Evolutionary conservation across 768 basidiomycete genomes (phyloP).

Genomic region (Leccinum obscurum): DNA sequence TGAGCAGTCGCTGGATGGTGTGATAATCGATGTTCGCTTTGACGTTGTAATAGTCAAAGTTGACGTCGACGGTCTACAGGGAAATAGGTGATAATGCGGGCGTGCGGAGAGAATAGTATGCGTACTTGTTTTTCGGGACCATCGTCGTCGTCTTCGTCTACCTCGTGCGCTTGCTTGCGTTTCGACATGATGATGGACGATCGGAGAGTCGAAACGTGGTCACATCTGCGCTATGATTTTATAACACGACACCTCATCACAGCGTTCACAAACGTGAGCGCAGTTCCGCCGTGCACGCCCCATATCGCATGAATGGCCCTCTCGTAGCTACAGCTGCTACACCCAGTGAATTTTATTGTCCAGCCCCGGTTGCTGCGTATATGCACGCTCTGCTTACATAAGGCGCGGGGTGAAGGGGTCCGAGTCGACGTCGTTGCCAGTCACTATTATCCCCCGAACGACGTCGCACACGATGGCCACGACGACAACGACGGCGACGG

Average conservation of each 20-base stretch:
- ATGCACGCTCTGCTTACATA: slow-evolving; percentile 18
- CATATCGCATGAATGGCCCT: too few species aligned
- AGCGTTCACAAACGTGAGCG: too few species aligned
- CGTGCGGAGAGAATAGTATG: not conserved
- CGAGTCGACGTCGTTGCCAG: not conserved
- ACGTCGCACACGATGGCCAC: slow-evolving; percentile 23
- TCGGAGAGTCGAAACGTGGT: not conserved
- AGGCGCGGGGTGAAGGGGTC: slow-evolving; percentile 10
- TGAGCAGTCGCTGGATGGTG: slow-evolving; percentile 73
- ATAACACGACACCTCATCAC: too few species aligned
- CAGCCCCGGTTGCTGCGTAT: not conserved
- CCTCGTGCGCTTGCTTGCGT: slow-evolving; percentile 45
- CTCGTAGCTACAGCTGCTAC: too few species aligned
- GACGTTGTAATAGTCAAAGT: slow-evolving; percentile 91
- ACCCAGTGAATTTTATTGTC: not conserved
- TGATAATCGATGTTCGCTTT: slow-evolving; percentile 82
- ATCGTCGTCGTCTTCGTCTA: slow-evolving; percentile 30
- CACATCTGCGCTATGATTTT: not conserved
- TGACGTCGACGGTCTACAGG: slow-evolving; percentile 25
- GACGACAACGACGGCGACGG: slow-evolving; percentile 17
- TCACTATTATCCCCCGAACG: slow-evolving; percentile 2
- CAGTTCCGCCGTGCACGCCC: too few species aligned
- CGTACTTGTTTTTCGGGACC: slow-evolving; percentile 42
- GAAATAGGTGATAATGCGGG: too few species aligned
- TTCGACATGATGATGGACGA: slow-evolving; percentile 44